These are phyloP conservation scores for Epichloe amarillans DNA, from an alignment of 2,329 filamentous ascomycete genomes.

Conservation along the genomic window DNA sequence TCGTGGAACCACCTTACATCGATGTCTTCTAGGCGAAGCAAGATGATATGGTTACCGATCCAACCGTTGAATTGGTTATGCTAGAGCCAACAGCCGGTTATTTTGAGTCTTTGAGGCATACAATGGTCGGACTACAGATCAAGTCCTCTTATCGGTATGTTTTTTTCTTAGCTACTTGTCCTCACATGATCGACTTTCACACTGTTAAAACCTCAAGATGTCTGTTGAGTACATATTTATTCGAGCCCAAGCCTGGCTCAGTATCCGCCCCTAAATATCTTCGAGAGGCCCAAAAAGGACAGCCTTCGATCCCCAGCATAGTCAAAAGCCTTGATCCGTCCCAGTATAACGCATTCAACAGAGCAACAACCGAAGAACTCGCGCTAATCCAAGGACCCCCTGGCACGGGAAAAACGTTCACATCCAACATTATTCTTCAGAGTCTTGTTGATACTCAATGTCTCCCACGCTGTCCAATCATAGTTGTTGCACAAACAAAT, in stretches of 20 bases:
- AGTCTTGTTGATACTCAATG: constrained; percentile 30
- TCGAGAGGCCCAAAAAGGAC: not conserved
- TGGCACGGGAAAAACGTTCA: constrained; percentile 62
- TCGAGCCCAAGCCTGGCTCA: constrained; percentile 26
- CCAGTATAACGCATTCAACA: constrained; percentile 53
- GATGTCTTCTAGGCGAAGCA: constrained; percentile 58
- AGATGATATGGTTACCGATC: constrained; percentile 52
- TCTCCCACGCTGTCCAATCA: constrained; percentile 39
- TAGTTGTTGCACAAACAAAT: constrained; percentile 79
- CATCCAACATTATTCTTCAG: constrained; percentile 56
- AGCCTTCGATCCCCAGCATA: not conserved
- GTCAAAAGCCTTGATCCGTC: constrained; percentile 48
- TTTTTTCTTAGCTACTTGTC: constrained; percentile 10
- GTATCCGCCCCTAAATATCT: constrained; percentile 19
- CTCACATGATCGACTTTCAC: not conserved
- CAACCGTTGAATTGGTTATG: constrained; percentile 60
- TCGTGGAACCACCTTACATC: constrained; percentile 25
- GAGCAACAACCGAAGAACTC: constrained; percentile 58
- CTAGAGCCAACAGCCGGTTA: constrained; percentile 62
- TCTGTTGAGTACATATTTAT: constrained; percentile 49
- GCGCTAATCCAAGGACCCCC: constrained; percentile 83
- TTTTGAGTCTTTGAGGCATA: constrained; percentile 64
- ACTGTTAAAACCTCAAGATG: constrained; percentile 25
- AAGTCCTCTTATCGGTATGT: constrained; percentile 38
- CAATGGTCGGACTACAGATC: constrained; percentile 57